A percentile compares a stretch with the other conserved stretches of the same genome.
Evolutionary conservation across 148 eudicot genomes (phyloP).

Genomic region (Fagopyrum esculentum): DNA sequence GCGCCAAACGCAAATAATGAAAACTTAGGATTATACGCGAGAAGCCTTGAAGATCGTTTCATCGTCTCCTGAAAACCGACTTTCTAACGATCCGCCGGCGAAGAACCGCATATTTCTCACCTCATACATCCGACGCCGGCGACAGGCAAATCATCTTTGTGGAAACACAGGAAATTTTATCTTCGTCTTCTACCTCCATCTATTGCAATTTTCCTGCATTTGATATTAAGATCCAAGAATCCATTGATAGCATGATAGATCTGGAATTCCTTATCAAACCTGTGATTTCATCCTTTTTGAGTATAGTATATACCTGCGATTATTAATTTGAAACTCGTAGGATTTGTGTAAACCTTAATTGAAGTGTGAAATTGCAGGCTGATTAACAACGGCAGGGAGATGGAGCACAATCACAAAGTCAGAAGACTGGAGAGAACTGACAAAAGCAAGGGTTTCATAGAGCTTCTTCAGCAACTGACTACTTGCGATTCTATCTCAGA

Average conservation of each 20-base stretch:
- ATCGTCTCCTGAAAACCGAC: no score
- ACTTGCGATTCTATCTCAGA: slow-evolving; percentile 68
- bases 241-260: not conserved
- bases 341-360: not conserved
- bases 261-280: not conserved
- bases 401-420: slow-evolving; percentile 23
- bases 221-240: not conserved
- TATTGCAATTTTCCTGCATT: not conserved
- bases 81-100: no score
- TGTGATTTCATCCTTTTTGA: not conserved
- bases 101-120: not conserved
- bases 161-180: not conserved
- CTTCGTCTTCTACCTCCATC: not conserved
- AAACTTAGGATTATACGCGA: no score
- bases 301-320: not conserved
- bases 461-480: slow-evolving; percentile 71
- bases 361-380: not conserved
- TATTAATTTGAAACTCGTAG: no score
- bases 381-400: not conserved
- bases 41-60: no score
- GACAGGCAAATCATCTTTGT: no score
- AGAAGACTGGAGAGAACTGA: slow-evolving; percentile 65
- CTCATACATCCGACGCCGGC: not conserved
- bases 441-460: slow-evolving; percentile 70
- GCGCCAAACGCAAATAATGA: no score